Evolutionary conservation across 202 grass and related monocot species (phyloP).

Genomic region (Musa balbisiana): DNA sequence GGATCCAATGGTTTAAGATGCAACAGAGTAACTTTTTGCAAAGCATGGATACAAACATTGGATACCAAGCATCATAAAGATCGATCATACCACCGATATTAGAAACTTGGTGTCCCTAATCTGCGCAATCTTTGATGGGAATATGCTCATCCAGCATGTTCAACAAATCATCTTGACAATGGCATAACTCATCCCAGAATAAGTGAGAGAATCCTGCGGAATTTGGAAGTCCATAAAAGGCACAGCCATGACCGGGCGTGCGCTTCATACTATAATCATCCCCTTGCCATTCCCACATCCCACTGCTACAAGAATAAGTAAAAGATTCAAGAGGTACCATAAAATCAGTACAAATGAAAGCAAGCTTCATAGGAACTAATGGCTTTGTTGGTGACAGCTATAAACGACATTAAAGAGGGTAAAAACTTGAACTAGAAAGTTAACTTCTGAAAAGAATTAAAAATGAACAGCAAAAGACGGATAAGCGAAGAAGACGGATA

Average conservation of each 20-base stretch:
- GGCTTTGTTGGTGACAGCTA: background rate
- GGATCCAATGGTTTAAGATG: no score
- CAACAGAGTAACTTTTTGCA: no score
- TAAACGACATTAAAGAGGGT: background rate
- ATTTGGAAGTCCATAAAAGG: background rate
- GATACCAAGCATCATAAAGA: background rate
- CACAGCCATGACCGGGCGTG: background rate
- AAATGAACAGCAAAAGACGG: background rate
- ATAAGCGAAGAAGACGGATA: background rate
- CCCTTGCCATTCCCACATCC: conserved; percentile 53
- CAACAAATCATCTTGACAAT: conserved; percentile 38
- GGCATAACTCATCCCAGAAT: conserved; percentile 47
- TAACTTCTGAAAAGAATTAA: no score
- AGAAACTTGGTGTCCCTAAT: conserved; percentile 43
- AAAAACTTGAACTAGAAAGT: background rate
- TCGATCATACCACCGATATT: conserved; percentile 47
- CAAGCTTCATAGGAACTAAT: background rate
- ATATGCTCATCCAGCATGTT: conserved; percentile 73
- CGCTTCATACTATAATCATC: conserved; percentile 44
- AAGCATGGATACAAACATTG: no score
- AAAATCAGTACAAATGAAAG: background rate
- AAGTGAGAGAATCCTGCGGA: conserved; percentile 46
- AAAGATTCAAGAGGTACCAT: background rate
- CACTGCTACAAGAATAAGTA: conserved; percentile 19
- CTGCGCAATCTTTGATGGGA: conserved; percentile 81